Evolutionary conservation across 2,329 filamentous ascomycete species (phyloP).

Genomic region (Aspergillus sp.): DNA sequence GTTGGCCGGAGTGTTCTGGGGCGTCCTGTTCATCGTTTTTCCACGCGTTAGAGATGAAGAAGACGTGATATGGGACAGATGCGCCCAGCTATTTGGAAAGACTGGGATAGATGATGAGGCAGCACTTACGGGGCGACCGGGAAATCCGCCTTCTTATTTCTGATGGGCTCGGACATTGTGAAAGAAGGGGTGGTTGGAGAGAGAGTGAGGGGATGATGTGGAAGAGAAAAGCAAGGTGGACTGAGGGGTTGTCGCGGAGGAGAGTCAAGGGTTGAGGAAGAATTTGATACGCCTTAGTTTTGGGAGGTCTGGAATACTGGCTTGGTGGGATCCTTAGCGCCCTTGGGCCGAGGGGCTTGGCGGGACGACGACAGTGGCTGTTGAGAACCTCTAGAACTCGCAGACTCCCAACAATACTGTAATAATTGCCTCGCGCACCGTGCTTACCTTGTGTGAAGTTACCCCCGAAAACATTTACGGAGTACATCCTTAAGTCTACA

Average conservation of each 20-base stretch:
- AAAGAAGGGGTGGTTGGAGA: constrained; percentile 6
- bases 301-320: constrained; percentile 34
- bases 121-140: constrained; percentile 62
- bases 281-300: constrained; percentile 37
- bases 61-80: constrained; percentile 2
- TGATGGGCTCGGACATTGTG: constrained; percentile 65
- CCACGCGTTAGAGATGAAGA: constrained; percentile 21
- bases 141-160: constrained; percentile 63
- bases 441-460: background rate
- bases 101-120: constrained; percentile 1
- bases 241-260: constrained; percentile 21
- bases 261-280: constrained; percentile 30
- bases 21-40: constrained; percentile 65
- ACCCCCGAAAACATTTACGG: too few species aligned
- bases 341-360: constrained; percentile 41
- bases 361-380: constrained; percentile 29
- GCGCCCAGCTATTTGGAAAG: background rate
- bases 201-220: constrained; percentile 1
- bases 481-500: too few species aligned
- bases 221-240: constrained; percentile 15
- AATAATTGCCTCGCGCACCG: background rate
- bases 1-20: constrained; percentile 94
- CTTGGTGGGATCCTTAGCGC: constrained; percentile 43
- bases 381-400: constrained; percentile 27
- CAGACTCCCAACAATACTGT: constrained; percentile 28